Percentiles rank a stretch among this genome's conserved stretches.
These are phyloP conservation scores for Hordeum marinum DNA, from an alignment of 176 grass and related monocot genomes.

Conservation along the genomic window DNA sequence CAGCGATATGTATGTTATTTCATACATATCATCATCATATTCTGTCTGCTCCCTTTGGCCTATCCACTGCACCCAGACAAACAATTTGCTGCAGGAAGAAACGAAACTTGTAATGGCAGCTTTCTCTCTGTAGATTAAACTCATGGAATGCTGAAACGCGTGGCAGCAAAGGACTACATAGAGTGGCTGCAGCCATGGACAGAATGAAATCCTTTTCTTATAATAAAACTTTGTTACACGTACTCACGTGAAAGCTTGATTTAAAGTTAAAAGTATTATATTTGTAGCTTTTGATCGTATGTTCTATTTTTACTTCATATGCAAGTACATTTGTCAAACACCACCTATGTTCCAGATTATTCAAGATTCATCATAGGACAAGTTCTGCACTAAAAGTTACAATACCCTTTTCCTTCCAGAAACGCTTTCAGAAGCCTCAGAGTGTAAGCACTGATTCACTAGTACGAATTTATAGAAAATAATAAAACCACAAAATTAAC, in stretches of 20 bases:
- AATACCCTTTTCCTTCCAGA: slow-evolving; percentile 5
- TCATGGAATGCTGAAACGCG: slow-evolving; percentile 3
- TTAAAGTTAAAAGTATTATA: slow-evolving; percentile 14
- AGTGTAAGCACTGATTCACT: slow-evolving; percentile 23
- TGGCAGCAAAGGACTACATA: slow-evolving; percentile 19
- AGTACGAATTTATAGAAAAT: slow-evolving; percentile 10
- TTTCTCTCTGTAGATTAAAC: neutral
- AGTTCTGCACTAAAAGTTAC: slow-evolving; percentile 33
- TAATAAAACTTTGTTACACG: neutral
- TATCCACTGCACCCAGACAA: slow-evolving; percentile 8
- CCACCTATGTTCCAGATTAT: slow-evolving; percentile 24
- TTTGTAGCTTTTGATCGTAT: slow-evolving; percentile 13
- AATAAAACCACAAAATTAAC: slow-evolving; percentile 10
- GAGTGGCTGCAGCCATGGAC: slow-evolving; percentile 17
- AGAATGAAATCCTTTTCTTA: slow-evolving; percentile 24
- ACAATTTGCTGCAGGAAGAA: slow-evolving; percentile 18
- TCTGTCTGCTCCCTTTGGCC: slow-evolving; percentile 13
- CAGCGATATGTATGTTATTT: neutral
- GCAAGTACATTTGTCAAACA: slow-evolving; percentile 26
- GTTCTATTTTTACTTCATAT: slow-evolving; percentile 20
- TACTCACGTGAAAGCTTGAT: slow-evolving; percentile 19
- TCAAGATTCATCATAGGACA: slow-evolving; percentile 25
- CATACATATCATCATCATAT: slow-evolving; percentile 19
- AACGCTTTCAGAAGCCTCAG: neutral
- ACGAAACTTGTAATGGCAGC: neutral